Base-by-base conservation (phyloP, 1,139 yeast genomes). In the Hyphopichia pseudoburtonii region DNA sequence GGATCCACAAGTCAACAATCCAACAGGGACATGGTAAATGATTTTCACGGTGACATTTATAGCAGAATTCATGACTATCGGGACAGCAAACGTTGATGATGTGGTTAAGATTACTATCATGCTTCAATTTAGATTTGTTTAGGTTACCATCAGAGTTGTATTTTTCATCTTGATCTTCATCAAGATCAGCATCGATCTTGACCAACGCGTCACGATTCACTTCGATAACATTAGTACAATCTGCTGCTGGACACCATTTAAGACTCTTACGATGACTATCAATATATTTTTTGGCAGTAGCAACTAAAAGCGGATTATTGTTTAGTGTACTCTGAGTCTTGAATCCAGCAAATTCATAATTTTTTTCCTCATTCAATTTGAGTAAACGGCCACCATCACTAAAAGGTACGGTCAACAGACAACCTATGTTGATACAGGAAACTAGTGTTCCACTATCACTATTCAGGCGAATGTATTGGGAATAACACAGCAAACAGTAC, bases 211-310 rank as follows among this genome's bases (percentile, higher is more conserved):
- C 18, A 8, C 19, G 32, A 4, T 59, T 43, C 30, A 80, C 60
- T 49, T 80, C 80, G 11, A 86, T 68, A 23, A 87, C 71, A 39
- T 70, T 64, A 28, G 70, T 69, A 57, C 98, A 92, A 52, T 86
- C 95, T 0, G 95, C 85, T 1, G 86, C 83, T 0, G 97, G 97
- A 57, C 98, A 92, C 85, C 92, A 83, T 46, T 75, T 76, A 48
- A 72, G 73, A 28, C 64, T 66, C 29, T 69, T 68, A 41, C 73
- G 73, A 39, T 74, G 70, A 1, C 59, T 47, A 30, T 76, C 78
- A 16, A 87, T 76, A 47, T 70, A 80, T 12, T 66, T 60, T 41
- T 73, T 76, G 3, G 82, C 71, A 22, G 60, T 52, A 8, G 58
- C 43, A 9, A 47, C 47, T 21, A 62, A 45, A 23, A 61, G 56